Percentiles rank a stretch among this genome's conserved stretches.
Evolutionary conservation across 139 green algal genomes (phyloP).

Genomic region (Chlorella vulgaris): DNA sequence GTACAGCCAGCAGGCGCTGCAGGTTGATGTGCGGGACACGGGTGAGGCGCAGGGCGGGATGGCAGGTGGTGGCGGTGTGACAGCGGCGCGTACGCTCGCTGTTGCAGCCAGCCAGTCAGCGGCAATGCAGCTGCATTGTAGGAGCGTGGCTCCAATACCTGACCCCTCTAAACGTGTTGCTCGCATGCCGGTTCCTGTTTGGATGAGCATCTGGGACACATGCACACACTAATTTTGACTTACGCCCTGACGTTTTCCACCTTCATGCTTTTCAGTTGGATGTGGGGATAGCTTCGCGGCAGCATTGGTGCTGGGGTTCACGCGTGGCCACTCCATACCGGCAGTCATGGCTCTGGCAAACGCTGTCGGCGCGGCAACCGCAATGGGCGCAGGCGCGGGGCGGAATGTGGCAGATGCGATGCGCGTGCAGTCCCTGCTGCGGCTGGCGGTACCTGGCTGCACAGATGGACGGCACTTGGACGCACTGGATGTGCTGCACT

Average conservation of each 20-base stretch:
- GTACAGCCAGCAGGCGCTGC: conserved; percentile 33
- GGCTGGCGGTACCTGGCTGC: neutral
- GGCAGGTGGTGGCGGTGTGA: neutral
- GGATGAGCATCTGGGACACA: no score
- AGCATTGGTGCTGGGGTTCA: conserved; percentile 88
- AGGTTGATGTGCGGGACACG: conserved; percentile 92
- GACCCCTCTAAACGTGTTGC: no score
- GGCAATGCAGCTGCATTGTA: neutral
- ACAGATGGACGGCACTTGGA: conserved; percentile 26
- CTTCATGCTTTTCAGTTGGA: no score
- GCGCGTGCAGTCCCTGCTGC: conserved; percentile 32
- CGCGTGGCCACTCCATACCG: conserved; percentile 40
- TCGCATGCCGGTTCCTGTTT: no score
- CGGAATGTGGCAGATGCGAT: conserved; percentile 80
- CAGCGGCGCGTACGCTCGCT: neutral
- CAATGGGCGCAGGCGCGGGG: conserved; percentile 82
- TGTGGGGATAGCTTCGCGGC: conserved; percentile 96
- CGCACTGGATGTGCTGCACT: conserved; percentile 19
- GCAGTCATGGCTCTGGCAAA: conserved; percentile 88
- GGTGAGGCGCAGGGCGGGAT: conserved; percentile 33
- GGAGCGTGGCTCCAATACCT: no score
- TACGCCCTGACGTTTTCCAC: no score
- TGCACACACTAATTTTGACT: no score
- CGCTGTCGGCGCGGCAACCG: conserved; percentile 92
- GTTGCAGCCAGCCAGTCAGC: neutral